Evolutionary conservation across 2,329 filamentous ascomycete genomes (phyloP).

Genomic region (Botrytis deweyae): DNA sequence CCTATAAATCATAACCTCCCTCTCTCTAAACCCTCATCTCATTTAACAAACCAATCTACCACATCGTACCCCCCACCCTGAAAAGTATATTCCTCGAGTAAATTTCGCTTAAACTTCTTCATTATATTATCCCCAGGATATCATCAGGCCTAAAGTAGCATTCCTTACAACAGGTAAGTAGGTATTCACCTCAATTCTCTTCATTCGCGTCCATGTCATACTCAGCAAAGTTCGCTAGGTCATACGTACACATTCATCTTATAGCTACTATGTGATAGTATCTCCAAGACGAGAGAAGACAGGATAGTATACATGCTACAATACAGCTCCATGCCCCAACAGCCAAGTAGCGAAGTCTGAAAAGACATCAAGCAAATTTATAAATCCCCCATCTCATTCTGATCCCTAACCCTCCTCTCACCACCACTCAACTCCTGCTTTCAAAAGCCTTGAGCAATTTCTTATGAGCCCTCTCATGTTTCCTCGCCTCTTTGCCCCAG

Average conservation of each 20-base stretch:
- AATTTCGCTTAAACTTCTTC: not conserved
- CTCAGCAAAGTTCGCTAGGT: not conserved
- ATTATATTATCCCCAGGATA: not conserved
- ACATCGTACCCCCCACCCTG: not conserved
- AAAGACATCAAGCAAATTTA: not conserved
- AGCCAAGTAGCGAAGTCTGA: not conserved
- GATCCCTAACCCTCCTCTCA: not conserved
- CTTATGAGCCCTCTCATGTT: constrained; percentile 9
- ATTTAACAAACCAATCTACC: not conserved
- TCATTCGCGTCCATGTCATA: not conserved
- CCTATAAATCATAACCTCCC: no score
- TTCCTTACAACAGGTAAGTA: not conserved
- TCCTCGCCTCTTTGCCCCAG: constrained; percentile 20
- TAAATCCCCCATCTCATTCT: not conserved
- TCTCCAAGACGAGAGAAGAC: not conserved
- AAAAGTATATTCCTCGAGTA: fast-evolving
- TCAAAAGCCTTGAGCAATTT: constrained; percentile 10
- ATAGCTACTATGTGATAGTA: not conserved
- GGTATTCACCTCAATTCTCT: not conserved
- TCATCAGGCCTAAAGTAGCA: not conserved
- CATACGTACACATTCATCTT: not conserved
- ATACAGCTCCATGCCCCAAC: not conserved
- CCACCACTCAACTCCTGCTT: not conserved
- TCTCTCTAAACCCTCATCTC: no score
- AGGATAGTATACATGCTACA: not conserved